Evolutionary conservation across 805 yeast genomes (phyloP).

Genomic region (Lipomyces yamanashiensis): DNA sequence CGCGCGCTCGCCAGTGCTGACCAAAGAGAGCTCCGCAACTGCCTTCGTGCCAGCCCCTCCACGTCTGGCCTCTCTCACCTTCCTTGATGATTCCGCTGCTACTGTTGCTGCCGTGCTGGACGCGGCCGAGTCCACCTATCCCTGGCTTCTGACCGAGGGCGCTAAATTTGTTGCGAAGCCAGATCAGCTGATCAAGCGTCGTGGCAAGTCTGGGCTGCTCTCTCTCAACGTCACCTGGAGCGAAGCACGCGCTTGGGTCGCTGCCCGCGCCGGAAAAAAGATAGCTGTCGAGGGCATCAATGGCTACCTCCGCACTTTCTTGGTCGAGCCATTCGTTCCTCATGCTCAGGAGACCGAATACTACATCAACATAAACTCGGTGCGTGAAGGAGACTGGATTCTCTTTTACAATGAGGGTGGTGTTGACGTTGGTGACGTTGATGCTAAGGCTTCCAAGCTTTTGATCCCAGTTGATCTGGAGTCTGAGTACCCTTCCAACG

Average conservation of each 20-base stretch:
- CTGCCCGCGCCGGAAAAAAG: conserved; percentile 49
- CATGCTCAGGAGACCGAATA: conserved; percentile 54
- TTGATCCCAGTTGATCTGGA: conserved; percentile 52
- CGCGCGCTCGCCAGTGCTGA: conserved; percentile 49
- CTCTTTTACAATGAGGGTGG: conserved; percentile 56
- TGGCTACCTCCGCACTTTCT: conserved; percentile 49
- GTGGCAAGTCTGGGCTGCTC: conserved; percentile 53
- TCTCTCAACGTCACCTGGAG: conserved; percentile 53
- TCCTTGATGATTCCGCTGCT: conserved; percentile 39
- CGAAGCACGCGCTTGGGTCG: conserved; percentile 52
- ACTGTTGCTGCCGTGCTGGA: conserved; percentile 45
- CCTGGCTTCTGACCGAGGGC: conserved; percentile 48
- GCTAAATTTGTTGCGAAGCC: conserved; percentile 54
- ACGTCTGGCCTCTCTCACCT: conserved; percentile 43
- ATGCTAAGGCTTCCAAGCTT: conserved; percentile 52
- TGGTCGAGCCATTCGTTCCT: conserved; percentile 55
- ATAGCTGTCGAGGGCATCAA: conserved; percentile 50
- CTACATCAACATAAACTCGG: conserved; percentile 55
- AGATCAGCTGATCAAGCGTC: conserved; percentile 53
- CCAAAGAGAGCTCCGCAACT: conserved; percentile 37
- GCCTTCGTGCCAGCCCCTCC: conserved; percentile 37
- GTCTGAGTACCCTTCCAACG: conserved; percentile 50
- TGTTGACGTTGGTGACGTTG: conserved; percentile 55
- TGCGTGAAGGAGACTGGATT: conserved; percentile 55
- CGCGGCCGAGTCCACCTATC: conserved; percentile 46